Evolutionary conservation across 495 filamentous ascomycete genomes (phyloP).

Genomic region (Daldinia grandis): DNA sequence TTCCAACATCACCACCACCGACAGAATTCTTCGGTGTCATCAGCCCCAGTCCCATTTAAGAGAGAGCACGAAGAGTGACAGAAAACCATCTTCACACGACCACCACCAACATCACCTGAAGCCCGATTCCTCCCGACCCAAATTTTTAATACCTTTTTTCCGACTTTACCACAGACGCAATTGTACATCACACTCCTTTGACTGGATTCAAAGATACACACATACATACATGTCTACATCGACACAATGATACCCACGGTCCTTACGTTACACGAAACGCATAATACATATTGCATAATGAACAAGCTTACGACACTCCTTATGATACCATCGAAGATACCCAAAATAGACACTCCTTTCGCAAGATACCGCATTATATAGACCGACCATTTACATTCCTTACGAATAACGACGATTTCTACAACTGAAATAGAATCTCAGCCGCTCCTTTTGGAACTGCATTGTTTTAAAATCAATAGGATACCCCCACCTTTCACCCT

Average conservation of each 20-base stretch:
- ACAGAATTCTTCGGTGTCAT: slow-evolving; percentile 42
- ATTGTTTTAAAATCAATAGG: slow-evolving; percentile 45
- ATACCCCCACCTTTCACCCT: slow-evolving; percentile 47
- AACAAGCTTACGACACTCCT: slow-evolving; percentile 57
- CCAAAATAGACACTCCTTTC: slow-evolving; percentile 59
- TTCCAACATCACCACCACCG: slow-evolving; percentile 42
- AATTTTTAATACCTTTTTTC: slow-evolving; percentile 38
- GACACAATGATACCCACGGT: slow-evolving; percentile 56
- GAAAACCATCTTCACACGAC: not conserved
- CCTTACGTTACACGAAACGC: slow-evolving; percentile 50
- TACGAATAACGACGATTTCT: slow-evolving; percentile 50
- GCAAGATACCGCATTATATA: slow-evolving; percentile 49
- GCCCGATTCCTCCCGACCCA: slow-evolving; percentile 25
- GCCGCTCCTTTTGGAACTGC: slow-evolving; percentile 45
- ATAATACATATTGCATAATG: slow-evolving; percentile 53
- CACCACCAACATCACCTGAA: slow-evolving; percentile 9
- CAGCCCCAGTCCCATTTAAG: slow-evolving; percentile 43
- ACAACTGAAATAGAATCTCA: slow-evolving; percentile 45
- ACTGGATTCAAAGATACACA: slow-evolving; percentile 47
- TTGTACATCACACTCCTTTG: slow-evolving; percentile 59
- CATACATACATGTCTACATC: slow-evolving; percentile 48
- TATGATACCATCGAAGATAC: slow-evolving; percentile 51
- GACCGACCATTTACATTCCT: slow-evolving; percentile 51
- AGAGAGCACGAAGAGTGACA: slow-evolving; percentile 39
- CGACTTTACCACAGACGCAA: slow-evolving; percentile 57